Base-by-base conservation (phyloP, 345 rosid species). In the Eucalyptus pauciflora region DNA sequence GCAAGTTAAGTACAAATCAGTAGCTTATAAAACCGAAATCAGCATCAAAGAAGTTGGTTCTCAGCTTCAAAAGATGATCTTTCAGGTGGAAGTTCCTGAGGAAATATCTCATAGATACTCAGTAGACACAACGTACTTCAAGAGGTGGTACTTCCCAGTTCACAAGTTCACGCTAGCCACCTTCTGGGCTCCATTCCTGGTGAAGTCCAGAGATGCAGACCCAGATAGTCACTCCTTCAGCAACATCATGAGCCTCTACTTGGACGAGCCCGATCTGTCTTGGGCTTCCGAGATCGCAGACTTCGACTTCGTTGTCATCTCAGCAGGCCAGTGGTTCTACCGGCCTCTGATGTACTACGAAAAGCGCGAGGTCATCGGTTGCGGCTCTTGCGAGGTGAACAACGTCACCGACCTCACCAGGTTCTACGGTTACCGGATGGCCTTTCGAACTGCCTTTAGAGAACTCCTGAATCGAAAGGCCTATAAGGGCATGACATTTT, bases 281-380 rank as follows among this genome's bases (percentile, higher is more conserved):
- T 94, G 95, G 94, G 89, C 91, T 14, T 46, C 88, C 7, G 91
- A 92, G 50, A 90, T 91, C 20, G n/a, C 87, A 33, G 87, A 83
- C 17, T 92, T 90, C n/a, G 92, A 94, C 81, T 93, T 90, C 51
- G 91, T 76, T 16, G 86, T 93, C 64, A 87, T 94, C 58, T 91
- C 94, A 8, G 93, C 92, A 1, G 95, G 92, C 13, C 92, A 92
- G 54, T 94, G 94, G 95, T 94, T 93, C 86, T 92, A 91, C 50
- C 91, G 94, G 56, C 92, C 94, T 18, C 90, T 90, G 86, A 90
- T 90, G 10, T 93, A 89, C 92, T 89, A 83, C 3, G 93, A 94
- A 89, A 90, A 92, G 27, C 88, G 85, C 5, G 15, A 33, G 37
- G 85, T 89, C 41, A 64, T 88, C 7, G 94, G 94, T 33, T 94